phyloP scores from a whole-genome alignment of 2,329 filamentous ascomycete species.

The Boeremia lycopersici region DNA sequence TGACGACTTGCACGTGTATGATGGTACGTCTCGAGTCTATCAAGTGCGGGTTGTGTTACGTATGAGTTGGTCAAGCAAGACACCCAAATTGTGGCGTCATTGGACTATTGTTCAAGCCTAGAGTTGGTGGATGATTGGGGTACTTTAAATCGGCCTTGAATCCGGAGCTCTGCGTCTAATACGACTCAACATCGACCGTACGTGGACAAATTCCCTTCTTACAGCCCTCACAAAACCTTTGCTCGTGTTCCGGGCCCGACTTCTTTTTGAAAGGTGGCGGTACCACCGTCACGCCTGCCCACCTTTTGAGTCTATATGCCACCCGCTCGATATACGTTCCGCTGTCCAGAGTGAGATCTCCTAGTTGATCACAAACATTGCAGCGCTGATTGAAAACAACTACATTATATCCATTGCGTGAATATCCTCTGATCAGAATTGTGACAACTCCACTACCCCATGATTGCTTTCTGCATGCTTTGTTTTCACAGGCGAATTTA shows the following conservation, averaged over 20 bases:
- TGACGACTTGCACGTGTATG: no score
- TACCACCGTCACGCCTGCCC: constrained; percentile 24
- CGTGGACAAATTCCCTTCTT: not conserved
- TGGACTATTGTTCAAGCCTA: no score
- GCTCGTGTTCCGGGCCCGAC: not conserved
- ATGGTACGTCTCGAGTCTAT: no score
- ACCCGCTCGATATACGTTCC: constrained; percentile 28
- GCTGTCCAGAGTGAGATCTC: constrained; percentile 21
- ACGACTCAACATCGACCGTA: not conserved
- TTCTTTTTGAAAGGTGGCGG: not conserved
- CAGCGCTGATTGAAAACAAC: constrained; percentile 11
- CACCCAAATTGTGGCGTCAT: no score
- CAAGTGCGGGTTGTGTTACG: no score
- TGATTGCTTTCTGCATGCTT: not conserved
- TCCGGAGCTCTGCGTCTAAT: not conserved
- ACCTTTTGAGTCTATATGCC: constrained; percentile 29
- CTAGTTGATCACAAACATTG: constrained; percentile 21
- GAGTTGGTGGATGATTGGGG: no score
- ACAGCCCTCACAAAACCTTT: not conserved
- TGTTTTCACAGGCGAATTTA: not conserved
- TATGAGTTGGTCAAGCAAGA: no score
- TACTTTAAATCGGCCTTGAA: no score
- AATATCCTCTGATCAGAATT: not conserved
- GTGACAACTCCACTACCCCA: not conserved
- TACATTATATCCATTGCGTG: not conserved